Percentiles rank a stretch among this genome's conserved stretches.
phyloP scores from a whole-genome alignment of 1,284 basidiomycete genomes.

The Trichosporon sp. region DNA sequence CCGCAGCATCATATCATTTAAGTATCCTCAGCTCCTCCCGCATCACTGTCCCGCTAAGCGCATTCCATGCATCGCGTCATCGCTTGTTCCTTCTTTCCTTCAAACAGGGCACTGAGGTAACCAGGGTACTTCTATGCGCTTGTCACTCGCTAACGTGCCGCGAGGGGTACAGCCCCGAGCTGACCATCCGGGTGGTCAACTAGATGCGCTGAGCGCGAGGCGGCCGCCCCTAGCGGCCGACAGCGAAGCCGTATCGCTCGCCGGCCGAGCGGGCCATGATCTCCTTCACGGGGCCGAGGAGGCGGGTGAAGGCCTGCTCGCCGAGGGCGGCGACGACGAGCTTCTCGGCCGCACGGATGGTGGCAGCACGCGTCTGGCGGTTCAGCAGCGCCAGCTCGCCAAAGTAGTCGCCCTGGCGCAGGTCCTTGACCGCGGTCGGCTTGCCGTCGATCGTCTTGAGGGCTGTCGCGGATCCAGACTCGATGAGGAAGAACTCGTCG shows the following conservation, averaged over 20 bases:
- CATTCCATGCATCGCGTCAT: too few species aligned
- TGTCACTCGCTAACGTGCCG: too few species aligned
- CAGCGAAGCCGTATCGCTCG: conserved; percentile 41
- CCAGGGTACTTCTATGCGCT: too few species aligned
- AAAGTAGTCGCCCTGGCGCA: conserved; percentile 93
- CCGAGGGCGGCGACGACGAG: conserved; percentile 90
- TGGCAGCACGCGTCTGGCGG: conserved; percentile 82
- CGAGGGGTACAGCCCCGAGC: background rate
- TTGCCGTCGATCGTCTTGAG: conserved; percentile 66
- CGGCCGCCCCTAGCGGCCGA: background rate
- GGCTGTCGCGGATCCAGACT: conserved; percentile 83
- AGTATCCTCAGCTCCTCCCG: too few species aligned
- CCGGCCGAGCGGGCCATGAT: conserved; percentile 49
- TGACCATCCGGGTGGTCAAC: background rate
- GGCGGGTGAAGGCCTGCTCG: conserved; percentile 86
- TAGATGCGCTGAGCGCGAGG: background rate
- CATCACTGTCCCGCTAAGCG: too few species aligned
- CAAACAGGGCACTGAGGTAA: too few species aligned
- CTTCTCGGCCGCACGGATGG: conserved; percentile 73
- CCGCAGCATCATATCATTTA: too few species aligned
- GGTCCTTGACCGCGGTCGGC: conserved; percentile 66
- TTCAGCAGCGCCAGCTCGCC: conserved; percentile 84
- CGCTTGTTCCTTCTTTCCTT: too few species aligned
- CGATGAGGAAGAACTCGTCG: conserved; percentile 95
- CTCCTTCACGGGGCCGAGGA: conserved; percentile 69